Evolutionary conservation across 2,329 filamentous ascomycete genomes (phyloP), one percentile per base, ranked within the genome.

Genomic region (Fusarium equiseti): DNA sequence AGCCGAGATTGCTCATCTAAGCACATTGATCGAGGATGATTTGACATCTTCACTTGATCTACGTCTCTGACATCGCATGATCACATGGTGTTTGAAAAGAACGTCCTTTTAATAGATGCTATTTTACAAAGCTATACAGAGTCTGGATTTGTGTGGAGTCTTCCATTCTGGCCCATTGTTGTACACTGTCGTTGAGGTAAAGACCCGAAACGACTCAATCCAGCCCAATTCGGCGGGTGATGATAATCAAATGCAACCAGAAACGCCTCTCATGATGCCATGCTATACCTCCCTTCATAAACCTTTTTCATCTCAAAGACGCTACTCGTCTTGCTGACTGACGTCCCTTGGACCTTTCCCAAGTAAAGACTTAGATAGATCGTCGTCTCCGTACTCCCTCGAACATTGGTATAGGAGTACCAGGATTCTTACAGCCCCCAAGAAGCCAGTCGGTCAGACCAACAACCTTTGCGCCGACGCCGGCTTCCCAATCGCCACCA

Each of bases 361-460:
- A 18, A 8, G 8, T 22, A n/a, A 22, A 31, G 24, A 16, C 22
- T 44, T 71, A 77, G 46, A 66, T 66, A 24, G 64, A 62, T 4
- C 64, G 58, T 55, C 71, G 72, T 63, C 72, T 76, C 58, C 66
- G 71, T 26, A 79, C 49, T 24, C 74, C 73, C 59, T 79, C 77
- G 73, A 81, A 82, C 76, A 77, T 77, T 22, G 80, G 80, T 70
- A 80, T 73, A 31, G 77, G 79, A 31, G 73, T 75, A 38, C 77
- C 77, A 8, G 80, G 78, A 50, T 78, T 73, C 45, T 73, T 77
- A 72, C 95, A 91, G 53, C 92, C 92, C 4, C 95, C 94, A 42
- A 98, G 85, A 70, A 99, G 82, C 95, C 96, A 98, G 79, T 99
- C 96, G 18, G 96, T 98, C 71, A 98, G 83, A 16, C 92, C 94